Evolutionary conservation across 1,139 yeast genomes (phyloP).

Genomic region (Protomyces inouyei): DNA sequence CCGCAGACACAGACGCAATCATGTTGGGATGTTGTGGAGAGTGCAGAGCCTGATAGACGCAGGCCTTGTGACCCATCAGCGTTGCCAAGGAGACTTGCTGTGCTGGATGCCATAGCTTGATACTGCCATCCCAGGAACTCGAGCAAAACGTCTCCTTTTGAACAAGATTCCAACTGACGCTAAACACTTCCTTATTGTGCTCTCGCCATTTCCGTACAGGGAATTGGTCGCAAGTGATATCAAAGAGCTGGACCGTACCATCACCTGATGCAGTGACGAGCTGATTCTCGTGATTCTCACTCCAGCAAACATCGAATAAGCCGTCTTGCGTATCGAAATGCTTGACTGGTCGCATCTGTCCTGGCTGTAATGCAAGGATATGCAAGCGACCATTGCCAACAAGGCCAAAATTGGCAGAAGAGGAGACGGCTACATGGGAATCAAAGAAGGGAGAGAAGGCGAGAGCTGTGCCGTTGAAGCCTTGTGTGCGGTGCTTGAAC

Average conservation of each 20-base stretch:
- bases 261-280: slow-evolving; percentile 81
- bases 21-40: slow-evolving; percentile 80
- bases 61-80: slow-evolving; percentile 17
- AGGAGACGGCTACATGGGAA: slow-evolving; percentile 80
- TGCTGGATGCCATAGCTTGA: slow-evolving; percentile 48
- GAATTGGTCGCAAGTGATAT: slow-evolving; percentile 57
- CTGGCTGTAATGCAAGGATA: slow-evolving; percentile 60
- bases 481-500: slow-evolving; percentile 37
- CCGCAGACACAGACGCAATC: slow-evolving; percentile 71
- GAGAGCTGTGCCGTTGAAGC: slow-evolving; percentile 82
- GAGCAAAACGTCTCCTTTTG: slow-evolving; percentile 69
- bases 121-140: slow-evolving; percentile 88
- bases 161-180: slow-evolving; percentile 79
- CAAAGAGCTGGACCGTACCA: slow-evolving; percentile 79
- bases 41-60: slow-evolving; percentile 62
- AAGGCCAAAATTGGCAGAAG: slow-evolving; percentile 87
- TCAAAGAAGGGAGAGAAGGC: slow-evolving; percentile 91
- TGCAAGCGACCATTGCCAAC: slow-evolving; percentile 88
- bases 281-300: slow-evolving; percentile 84
- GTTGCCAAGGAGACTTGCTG: slow-evolving; percentile 13
- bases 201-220: slow-evolving; percentile 77
- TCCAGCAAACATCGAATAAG: slow-evolving; percentile 82
- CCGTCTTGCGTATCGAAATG: slow-evolving; percentile 91
- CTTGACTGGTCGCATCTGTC: slow-evolving; percentile 45
- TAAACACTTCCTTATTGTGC: slow-evolving; percentile 80